A percentile compares a stretch with the other conserved stretches of the same genome.
Conservation (phyloP, 352 stramenopile genomes). For the Phytophthora nicotianae region DNA sequence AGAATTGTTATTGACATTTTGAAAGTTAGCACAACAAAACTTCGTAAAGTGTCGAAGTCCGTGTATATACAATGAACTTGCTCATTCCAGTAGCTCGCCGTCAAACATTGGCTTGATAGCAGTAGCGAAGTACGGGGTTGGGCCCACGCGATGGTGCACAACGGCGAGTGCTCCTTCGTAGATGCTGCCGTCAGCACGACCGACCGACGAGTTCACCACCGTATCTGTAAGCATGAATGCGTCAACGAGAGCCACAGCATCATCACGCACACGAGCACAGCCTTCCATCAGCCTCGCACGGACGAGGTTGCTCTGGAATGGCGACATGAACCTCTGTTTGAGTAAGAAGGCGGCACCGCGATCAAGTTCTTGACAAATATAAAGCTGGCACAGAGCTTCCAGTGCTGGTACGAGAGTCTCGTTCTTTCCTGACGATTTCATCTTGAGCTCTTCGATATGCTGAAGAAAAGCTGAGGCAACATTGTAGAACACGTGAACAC, state of each 20-base stretch:
- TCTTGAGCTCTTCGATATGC: slow-evolving; percentile 54
- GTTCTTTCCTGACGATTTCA: slow-evolving; percentile 7
- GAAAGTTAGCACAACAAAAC: neutral
- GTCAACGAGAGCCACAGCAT: slow-evolving; percentile 76
- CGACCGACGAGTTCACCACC: slow-evolving; percentile 75
- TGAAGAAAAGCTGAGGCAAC: slow-evolving; percentile 65
- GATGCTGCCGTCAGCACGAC: slow-evolving; percentile 66
- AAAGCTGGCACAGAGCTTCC: slow-evolving; percentile 70
- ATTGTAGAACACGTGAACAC: slow-evolving; percentile 81
- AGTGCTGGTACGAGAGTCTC: slow-evolving; percentile 55
- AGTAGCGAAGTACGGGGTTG: slow-evolving; percentile 57
- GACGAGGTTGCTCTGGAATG: slow-evolving; percentile 57
- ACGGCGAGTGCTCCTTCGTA: slow-evolving; percentile 69
- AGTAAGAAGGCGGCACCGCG: slow-evolving; percentile 59
- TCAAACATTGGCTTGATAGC: slow-evolving; percentile 74
- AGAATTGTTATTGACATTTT: neutral
- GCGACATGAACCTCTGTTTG: slow-evolving; percentile 61
- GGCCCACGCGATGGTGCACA: slow-evolving; percentile 41
- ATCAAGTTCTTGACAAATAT: slow-evolving; percentile 79
- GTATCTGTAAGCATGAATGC: slow-evolving; percentile 76
- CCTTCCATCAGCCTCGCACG: slow-evolving; percentile 41
- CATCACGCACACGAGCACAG: slow-evolving; percentile 54
- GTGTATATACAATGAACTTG: neutral
- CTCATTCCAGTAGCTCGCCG: slow-evolving; percentile 41
- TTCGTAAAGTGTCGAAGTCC: neutral